A percentile compares a stretch with the other conserved stretches of the same genome.
phyloP scores from a whole-genome alignment of 2,329 filamentous ascomycete genomes.

The Ciborinia camelliae region DNA sequence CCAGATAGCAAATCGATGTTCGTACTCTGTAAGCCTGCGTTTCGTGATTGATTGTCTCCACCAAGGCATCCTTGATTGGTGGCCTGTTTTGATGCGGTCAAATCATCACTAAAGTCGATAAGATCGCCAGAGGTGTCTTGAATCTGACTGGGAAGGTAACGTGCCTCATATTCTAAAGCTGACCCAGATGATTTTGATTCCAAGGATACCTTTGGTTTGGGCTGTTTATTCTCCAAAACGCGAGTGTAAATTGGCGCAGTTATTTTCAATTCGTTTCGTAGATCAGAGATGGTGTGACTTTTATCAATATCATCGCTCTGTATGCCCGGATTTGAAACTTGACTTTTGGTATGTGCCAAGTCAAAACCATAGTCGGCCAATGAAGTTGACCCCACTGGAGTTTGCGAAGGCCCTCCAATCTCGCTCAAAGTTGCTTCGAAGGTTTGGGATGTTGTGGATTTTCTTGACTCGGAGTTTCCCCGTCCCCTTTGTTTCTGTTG shows the following conservation, averaged over 20 bases:
- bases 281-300: background rate
- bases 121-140: background rate
- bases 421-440: no score
- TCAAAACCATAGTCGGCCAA: no score
- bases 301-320: background rate
- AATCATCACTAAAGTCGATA: background rate
- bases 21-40: background rate
- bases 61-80: background rate
- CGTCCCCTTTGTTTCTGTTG: no score
- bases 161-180: background rate
- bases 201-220: background rate
- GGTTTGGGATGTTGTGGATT: no score
- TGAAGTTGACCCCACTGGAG: no score
- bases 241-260: background rate
- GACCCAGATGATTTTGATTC: background rate
- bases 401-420: no score
- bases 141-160: background rate
- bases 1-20: background rate
- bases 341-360: no score
- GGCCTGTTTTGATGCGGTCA: background rate
- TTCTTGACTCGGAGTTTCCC: no score
- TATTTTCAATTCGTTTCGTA: background rate
- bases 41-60: background rate
- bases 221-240: background rate
- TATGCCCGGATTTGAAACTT: background rate